phyloP scores from a whole-genome alignment of 1,284 basidiomycete species.

The Omphalotus olearius region DNA sequence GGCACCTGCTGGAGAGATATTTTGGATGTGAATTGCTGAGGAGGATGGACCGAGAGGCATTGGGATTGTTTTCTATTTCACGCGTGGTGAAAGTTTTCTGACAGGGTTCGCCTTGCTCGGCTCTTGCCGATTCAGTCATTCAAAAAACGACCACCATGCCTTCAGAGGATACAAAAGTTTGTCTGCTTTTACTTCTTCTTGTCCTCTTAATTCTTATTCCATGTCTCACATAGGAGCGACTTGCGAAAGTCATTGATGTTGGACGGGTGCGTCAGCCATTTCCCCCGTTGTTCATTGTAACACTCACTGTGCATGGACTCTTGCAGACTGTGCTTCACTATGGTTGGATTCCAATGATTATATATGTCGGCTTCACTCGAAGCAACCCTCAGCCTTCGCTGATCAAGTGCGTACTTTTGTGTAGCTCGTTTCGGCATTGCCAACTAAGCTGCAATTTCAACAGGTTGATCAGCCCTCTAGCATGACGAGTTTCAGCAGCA shows the following conservation, averaged over 20 bases:
- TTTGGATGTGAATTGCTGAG: slow-evolving; percentile 64
- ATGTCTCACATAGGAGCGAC: slow-evolving; percentile 58
- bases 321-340: slow-evolving; percentile 82
- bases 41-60: slow-evolving; percentile 69
- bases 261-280: slow-evolving; percentile 57
- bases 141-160: slow-evolving; percentile 49
- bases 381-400: slow-evolving; percentile 90
- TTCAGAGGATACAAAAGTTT: slow-evolving; percentile 83
- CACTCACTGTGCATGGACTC: slow-evolving; percentile 4
- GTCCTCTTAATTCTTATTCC: slow-evolving; percentile 4
- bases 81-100: background rate
- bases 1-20: slow-evolving; percentile 25
- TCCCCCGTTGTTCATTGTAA: background rate
- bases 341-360: slow-evolving; percentile 91
- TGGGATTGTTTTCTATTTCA: slow-evolving; percentile 16
- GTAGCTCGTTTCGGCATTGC: background rate
- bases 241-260: slow-evolving; percentile 73
- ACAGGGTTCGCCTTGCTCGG: background rate
- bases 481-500: slow-evolving; percentile 40
- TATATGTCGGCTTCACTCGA: slow-evolving; percentile 87
- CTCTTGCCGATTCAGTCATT: slow-evolving; percentile 7
- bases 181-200: slow-evolving; percentile 15
- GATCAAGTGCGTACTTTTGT: slow-evolving; percentile 71
- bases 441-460: slow-evolving; percentile 14
- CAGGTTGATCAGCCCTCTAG: slow-evolving; percentile 87